Evolutionary conservation across 2,329 filamentous ascomycete species (phyloP), one percentile per base, ranked within the genome.

Genomic region (Gliomastix tumulicola): DNA sequence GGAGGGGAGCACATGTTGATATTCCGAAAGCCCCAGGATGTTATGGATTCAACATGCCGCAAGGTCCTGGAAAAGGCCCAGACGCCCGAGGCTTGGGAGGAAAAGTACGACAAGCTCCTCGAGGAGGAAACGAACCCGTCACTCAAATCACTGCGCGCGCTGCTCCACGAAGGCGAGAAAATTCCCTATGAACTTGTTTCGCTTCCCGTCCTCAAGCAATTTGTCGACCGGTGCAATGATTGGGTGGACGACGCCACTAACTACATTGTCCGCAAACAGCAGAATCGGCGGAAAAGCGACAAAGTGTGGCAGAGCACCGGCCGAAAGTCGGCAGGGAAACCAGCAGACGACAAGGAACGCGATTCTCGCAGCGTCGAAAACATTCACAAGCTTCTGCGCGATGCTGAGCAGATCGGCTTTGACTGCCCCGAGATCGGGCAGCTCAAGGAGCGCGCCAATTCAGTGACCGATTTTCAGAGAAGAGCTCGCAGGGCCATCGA

Each of bases 221-320:
- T 94, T 65, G 92, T 98, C 57, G 88, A 95, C 49, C 83, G 87
- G 52, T 97, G 92, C 68, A 94, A 95, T 60, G 88, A 94, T 56
- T 96, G 94, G 85, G 88, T 96, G 44, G 92, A 97, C 52, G 90
- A 97, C 64, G 92, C 92, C 46, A 92, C 87, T 52, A 89, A 85
- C 55, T 98, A 94, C 67, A 95, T 89, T 53, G 89, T 92, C 41
- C 85, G 92, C 49, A 98, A 98, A 66, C 90, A 96, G 65, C 90
- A 96, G 62, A 94, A 94, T 54, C 84, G 92, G 44, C 87, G 90
- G 43, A 97, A 97, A 63, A 94, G 84, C 59, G 90, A 96, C 52
- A 92, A 88, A 54, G 77, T 76, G 31, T 92, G 84, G 79, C 84
- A 88, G 45, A 82, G 78, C 50, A 76, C 80, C 38, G 76, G 76